Percentiles rank a stretch among this genome's conserved stretches.
These are phyloP conservation scores for Fusarium sulawesiense DNA, from an alignment of 2,329 filamentous ascomycete genomes.

Conservation along the genomic window DNA sequence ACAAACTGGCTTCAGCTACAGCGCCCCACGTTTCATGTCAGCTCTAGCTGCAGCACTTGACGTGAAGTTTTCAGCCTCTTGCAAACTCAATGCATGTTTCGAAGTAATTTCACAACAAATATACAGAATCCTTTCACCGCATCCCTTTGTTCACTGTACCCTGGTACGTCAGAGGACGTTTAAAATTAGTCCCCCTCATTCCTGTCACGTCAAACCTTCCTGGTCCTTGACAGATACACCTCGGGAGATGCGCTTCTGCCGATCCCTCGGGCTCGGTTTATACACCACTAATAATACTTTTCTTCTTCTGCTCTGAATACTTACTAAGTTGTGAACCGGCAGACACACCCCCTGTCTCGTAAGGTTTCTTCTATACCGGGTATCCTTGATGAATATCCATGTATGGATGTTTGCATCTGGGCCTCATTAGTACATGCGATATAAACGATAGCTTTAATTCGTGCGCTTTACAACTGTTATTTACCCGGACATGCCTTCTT, in stretches of 20 bases:
- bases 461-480: background rate
- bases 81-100: slow-evolving; percentile 21
- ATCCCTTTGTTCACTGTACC: background rate
- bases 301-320: background rate
- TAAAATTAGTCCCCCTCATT: slow-evolving; percentile 1
- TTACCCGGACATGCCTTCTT: background rate
- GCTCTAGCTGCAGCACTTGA: slow-evolving; percentile 1
- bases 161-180: background rate
- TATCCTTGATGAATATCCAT: background rate
- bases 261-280: slow-evolving; percentile 17
- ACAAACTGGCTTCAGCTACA: background rate
- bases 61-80: slow-evolving; percentile 8
- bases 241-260: slow-evolving; percentile 18
- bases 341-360: slow-evolving; percentile 4
- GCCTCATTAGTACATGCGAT: background rate
- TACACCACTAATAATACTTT: background rate
- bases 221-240: slow-evolving; percentile 3
- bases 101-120: background rate
- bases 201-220: slow-evolving; percentile 6
- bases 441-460: background rate
- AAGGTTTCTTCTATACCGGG: slow-evolving; percentile 3
- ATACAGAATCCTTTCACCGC: background rate
- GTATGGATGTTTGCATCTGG: background rate
- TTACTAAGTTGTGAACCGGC: background rate
- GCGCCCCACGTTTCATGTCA: slow-evolving; percentile 10